phyloP scores from a whole-genome alignment of 495 filamentous ascomycete genomes.

The Penicillium psychrofluorescens region DNA sequence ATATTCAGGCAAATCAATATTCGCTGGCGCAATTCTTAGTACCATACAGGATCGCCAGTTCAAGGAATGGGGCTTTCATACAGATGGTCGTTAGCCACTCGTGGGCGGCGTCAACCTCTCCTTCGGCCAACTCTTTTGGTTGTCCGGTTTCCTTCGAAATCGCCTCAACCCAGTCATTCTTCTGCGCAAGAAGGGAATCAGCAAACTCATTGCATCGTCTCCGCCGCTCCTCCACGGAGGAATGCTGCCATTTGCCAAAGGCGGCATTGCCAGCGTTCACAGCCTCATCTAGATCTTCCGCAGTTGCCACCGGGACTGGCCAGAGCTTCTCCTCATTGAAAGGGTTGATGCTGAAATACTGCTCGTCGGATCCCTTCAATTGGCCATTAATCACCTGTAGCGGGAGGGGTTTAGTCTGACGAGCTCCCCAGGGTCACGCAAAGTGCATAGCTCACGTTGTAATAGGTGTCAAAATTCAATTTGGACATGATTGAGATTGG shows the following conservation, averaged over 20 bases:
- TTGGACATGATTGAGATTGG: too few species aligned
- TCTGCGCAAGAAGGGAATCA: conserved; percentile 21
- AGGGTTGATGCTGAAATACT: conserved; percentile 25
- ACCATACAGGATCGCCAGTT: too few species aligned
- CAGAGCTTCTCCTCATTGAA: conserved; percentile 40
- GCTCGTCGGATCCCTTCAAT: too few species aligned
- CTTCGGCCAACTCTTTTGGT: too few species aligned
- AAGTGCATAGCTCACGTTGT: too few species aligned
- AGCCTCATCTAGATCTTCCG: conserved; percentile 43
- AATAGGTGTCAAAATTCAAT: too few species aligned
- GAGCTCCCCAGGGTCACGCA: neutral
- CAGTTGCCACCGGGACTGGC: conserved; percentile 34
- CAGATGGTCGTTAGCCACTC: too few species aligned
- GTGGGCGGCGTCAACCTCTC: too few species aligned
- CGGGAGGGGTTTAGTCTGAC: neutral
- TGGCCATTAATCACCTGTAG: too few species aligned
- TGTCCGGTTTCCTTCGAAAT: conserved; percentile 30
- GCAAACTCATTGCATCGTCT: conserved; percentile 1
- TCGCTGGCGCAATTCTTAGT: too few species aligned
- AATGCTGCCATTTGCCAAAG: conserved; percentile 36
- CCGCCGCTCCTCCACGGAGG: conserved; percentile 23
- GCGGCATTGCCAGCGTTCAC: conserved; percentile 38
- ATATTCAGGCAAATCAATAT: neutral
- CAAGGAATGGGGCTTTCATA: too few species aligned
- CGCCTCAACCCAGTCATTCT: conserved; percentile 36